Percentiles rank a stretch among this genome's conserved stretches.
Conservation (phyloP, 2,329 filamentous ascomycete genomes). For the Aspergillus puulaauensis region DNA sequence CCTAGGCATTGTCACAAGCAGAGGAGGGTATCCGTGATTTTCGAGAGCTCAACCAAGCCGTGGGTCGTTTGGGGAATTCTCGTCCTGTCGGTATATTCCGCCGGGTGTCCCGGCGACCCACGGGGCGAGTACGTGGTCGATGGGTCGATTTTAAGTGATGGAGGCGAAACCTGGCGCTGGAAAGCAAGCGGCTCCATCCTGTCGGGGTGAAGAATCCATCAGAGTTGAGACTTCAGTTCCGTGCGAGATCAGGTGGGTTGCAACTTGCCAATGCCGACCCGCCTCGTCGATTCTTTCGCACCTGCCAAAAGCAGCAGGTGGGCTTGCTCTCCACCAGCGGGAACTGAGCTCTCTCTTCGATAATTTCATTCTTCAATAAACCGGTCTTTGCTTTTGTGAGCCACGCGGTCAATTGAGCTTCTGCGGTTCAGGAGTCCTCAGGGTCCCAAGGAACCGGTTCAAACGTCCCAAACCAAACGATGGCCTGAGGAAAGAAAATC, state of each 20-base stretch:
- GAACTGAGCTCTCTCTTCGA: background rate
- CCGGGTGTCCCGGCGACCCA: background rate
- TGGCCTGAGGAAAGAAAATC: background rate
- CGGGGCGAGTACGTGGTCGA: background rate
- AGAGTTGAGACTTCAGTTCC: background rate
- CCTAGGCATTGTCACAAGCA: background rate
- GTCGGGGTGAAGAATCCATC: background rate
- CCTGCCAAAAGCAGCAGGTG: constrained; percentile 16
- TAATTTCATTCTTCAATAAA: background rate
- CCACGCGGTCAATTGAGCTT: constrained; percentile 8
- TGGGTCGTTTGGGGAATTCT: background rate
- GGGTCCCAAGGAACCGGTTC: constrained; percentile 7
- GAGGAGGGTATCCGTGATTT: background rate
- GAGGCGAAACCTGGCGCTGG: background rate
- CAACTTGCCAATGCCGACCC: background rate
- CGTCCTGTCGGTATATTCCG: background rate
- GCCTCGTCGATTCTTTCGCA: background rate
- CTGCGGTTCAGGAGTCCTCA: background rate
- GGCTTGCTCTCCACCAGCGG: background rate
- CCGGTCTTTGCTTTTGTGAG: background rate
- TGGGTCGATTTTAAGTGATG: background rate
- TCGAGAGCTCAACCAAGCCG: background rate
- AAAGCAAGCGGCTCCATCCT: too few relatives aligned
- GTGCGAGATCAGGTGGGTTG: background rate
- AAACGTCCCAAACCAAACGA: background rate